Conservation (phyloP, 2,329 filamentous ascomycete species). For the Aurifilum marmelostoma region DNA sequence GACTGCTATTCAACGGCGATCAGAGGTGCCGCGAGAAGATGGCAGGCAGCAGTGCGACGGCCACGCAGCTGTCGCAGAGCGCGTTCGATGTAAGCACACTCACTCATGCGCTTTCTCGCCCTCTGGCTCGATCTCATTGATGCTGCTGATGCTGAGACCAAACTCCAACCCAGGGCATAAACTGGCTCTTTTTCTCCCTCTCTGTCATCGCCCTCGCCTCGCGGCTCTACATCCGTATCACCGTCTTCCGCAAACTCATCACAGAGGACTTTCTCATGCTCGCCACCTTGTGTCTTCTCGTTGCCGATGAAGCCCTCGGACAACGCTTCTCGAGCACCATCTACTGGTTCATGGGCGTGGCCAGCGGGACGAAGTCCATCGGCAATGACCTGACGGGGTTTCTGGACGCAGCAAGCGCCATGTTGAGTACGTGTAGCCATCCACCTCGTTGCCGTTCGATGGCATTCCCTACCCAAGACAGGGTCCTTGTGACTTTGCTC, state of each 20-base stretch:
- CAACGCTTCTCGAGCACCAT: slow-evolving; percentile 23
- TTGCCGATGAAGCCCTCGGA: slow-evolving; percentile 18
- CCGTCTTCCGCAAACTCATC: slow-evolving; percentile 23
- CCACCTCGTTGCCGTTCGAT: too few species aligned
- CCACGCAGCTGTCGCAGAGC: slow-evolving; percentile 21
- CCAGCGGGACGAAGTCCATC: slow-evolving; percentile 4
- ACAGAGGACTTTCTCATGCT: slow-evolving; percentile 29
- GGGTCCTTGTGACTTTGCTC: neutral
- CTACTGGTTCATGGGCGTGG: slow-evolving; percentile 24
- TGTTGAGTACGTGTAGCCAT: slow-evolving; percentile 20
- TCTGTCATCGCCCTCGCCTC: slow-evolving; percentile 20
- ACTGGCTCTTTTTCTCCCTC: slow-evolving; percentile 26
- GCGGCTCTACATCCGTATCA: slow-evolving; percentile 27
- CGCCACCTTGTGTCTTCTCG: slow-evolving; percentile 22
- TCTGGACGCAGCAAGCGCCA: slow-evolving; percentile 18
- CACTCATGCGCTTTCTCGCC: too few species aligned
- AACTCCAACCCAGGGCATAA: slow-evolving; percentile 18
- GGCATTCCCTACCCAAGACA: neutral
- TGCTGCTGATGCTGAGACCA: neutral
- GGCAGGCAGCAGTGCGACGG: slow-evolving; percentile 13
- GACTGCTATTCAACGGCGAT: neutral
- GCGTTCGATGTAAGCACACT: slow-evolving; percentile 20
- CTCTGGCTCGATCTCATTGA: neutral
- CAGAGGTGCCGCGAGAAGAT: neutral
- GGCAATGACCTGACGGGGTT: neutral